phyloP scores from a whole-genome alignment of 768 basidiomycete genomes.

The Leucocoprinus sp. region DNA sequence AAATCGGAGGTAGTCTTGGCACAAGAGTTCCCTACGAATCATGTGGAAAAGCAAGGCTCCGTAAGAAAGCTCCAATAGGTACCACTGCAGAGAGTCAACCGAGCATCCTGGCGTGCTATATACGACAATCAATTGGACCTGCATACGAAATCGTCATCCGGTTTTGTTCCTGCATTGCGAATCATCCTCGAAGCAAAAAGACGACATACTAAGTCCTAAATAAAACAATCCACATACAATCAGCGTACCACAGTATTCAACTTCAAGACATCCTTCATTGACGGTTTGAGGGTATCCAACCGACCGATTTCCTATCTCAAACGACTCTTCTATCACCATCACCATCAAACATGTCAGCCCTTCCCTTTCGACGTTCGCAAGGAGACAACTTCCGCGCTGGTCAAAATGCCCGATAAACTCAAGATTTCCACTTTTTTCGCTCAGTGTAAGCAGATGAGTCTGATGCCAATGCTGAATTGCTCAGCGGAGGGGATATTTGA shows the following conservation, averaged over 20 bases:
- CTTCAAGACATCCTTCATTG: conserved; percentile 26
- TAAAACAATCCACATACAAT: conserved; percentile 22
- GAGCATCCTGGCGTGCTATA: conserved; percentile 29
- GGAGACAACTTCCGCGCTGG: conserved; percentile 10
- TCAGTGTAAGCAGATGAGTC: conserved; percentile 30
- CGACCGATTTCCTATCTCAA: conserved; percentile 33
- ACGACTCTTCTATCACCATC: conserved; percentile 30
- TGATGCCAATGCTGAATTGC: conserved; percentile 17
- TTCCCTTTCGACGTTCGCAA: conserved; percentile 10
- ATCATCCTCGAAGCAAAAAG: conserved; percentile 29
- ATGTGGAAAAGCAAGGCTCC: conserved; percentile 18
- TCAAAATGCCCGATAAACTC: conserved; percentile 16
- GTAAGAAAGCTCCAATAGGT: conserved; percentile 23
- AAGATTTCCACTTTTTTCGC: conserved; percentile 24
- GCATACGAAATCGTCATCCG: conserved; percentile 26
- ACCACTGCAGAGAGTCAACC: conserved; percentile 27
- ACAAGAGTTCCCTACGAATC: conserved; percentile 14
- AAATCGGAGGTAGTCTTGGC: conserved; percentile 19
- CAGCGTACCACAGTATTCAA: conserved; percentile 35
- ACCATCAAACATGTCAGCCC: conserved; percentile 35
- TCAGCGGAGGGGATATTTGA: conserved; percentile 28
- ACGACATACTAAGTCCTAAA: conserved; percentile 26
- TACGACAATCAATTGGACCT: conserved; percentile 38
- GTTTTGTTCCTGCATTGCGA: conserved; percentile 32
- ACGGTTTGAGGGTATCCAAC: conserved; percentile 26